Evolutionary conservation across 441 rosid species (phyloP).

Genomic region (Gossypium gossypioides): DNA sequence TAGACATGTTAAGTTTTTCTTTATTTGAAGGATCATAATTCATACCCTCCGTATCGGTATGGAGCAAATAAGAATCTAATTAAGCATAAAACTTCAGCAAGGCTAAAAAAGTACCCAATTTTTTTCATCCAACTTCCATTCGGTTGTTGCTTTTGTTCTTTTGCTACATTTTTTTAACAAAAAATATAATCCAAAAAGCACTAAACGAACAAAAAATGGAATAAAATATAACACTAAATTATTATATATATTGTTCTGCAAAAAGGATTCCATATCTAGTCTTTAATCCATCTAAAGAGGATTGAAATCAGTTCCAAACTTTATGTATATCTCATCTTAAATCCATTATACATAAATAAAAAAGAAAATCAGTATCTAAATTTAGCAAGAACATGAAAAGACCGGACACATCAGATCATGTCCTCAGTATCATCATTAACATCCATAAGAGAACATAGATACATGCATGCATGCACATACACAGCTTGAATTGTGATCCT

Average conservation of each 20-base stretch:
- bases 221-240: not conserved
- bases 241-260: not conserved
- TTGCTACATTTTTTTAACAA: not conserved
- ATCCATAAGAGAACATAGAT: not conserved
- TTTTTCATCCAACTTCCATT: not conserved
- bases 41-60: not conserved
- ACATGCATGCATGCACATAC: conserved; percentile 20
- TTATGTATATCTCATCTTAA: not conserved
- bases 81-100: not conserved
- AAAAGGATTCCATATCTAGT: not conserved
- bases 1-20: not conserved
- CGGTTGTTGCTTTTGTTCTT: not conserved
- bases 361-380: not conserved
- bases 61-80: not conserved
- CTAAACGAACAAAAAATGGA: not conserved
- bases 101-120: not conserved
- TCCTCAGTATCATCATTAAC: not conserved
- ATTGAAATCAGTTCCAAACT: not conserved
- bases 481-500: conserved; percentile 4
- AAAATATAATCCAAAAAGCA: not conserved
- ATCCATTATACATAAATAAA: not conserved
- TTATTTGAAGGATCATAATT: not conserved
- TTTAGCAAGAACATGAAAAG: not conserved
- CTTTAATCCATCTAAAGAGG: not conserved
- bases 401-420: not conserved